These are phyloP conservation scores for Zangia roseola DNA, from an alignment of 768 basidiomycete species.

Conservation along the genomic window DNA sequence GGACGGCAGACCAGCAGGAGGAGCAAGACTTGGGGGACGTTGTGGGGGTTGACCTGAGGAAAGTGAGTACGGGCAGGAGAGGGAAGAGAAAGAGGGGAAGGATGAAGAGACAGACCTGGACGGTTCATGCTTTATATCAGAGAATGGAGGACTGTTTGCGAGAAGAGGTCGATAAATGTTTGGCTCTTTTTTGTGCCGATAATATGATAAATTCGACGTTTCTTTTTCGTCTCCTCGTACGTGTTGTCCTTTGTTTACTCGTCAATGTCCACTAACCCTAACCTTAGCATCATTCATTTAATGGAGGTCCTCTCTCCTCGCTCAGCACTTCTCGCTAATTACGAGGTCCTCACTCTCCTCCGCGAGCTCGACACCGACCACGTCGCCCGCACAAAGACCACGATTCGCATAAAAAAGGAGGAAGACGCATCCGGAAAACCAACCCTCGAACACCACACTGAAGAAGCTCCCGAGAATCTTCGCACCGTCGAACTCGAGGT, in stretches of 20 bases:
- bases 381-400: slow-evolving; percentile 64
- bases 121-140: slow-evolving; percentile 47
- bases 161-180: slow-evolving; percentile 2
- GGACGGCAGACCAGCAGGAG: slow-evolving; percentile 58
- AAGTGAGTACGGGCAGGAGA: slow-evolving; percentile 26
- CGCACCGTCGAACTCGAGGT: slow-evolving; percentile 82
- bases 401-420: slow-evolving; percentile 73
- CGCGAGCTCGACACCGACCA: slow-evolving; percentile 76
- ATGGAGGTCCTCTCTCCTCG: slow-evolving; percentile 47
- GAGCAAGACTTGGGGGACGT: slow-evolving; percentile 71
- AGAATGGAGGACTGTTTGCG: background rate
- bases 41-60: slow-evolving; percentile 75
- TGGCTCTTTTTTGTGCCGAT: slow-evolving; percentile 13
- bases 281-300: slow-evolving; percentile 1
- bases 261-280: slow-evolving; percentile 21
- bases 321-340: slow-evolving; percentile 83
- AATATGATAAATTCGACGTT: background rate
- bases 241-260: slow-evolving; percentile 30
- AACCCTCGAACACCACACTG: slow-evolving; percentile 34
- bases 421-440: slow-evolving; percentile 51
- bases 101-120: slow-evolving; percentile 44
- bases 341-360: slow-evolving; percentile 79
- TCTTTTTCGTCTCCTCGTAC: slow-evolving; percentile 11
- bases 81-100: slow-evolving; percentile 13
- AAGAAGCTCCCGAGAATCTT: slow-evolving; percentile 75